Base-by-base conservation (phyloP, 2,329 filamentous ascomycete genomes). In the Calonectria pauciramosa region DNA sequence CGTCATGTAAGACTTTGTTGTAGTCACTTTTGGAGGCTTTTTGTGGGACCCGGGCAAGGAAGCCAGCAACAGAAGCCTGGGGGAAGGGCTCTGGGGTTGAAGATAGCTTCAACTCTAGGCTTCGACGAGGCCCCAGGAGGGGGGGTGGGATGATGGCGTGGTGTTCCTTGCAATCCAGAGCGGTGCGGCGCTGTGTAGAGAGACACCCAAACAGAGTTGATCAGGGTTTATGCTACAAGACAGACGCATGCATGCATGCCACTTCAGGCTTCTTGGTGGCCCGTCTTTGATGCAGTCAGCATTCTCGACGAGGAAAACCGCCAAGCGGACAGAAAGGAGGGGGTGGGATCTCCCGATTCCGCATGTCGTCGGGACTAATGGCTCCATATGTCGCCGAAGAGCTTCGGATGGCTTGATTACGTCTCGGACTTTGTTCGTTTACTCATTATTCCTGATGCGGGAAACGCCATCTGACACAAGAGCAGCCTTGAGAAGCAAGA, bases 341-440 rank as follows among this genome's bases (percentile, higher is more conserved):
- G 60, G 71, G 66, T 71, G 68, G 52, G 51, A 71, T 71, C 72
- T 70, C 34, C 51, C 68, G 72, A 74, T 71, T 71, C 72, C 68
- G 68, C 52, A 63, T 41, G n/a, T 56, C 20, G 20, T 71, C 63
- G 63, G 34, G 36, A 59, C 63, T 54, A 67, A 60, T 59, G 30
- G 30, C 38, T 41, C 38, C 28, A 68, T 52, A 68, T 71, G 68
- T 71, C 60, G 59, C 60, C 60, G 68, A 66, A 56, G 36, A 28
- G 38, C 26, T 30, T 63, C 30, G 20, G 23, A 30, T 38, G 56
- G 56, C 32, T 63, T 63, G 56, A 72, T 67, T 51, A 56, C 60
- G n/a, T 71, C n/a, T 41, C 11, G 34, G 30, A 20, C 44, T 38
- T 54, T 28, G 26, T 68, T 47, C 30, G n/a, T 23, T 59, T 23